Conservation (phyloP, 768 basidiomycete genomes). For the Boletus rubropictus region DNA sequence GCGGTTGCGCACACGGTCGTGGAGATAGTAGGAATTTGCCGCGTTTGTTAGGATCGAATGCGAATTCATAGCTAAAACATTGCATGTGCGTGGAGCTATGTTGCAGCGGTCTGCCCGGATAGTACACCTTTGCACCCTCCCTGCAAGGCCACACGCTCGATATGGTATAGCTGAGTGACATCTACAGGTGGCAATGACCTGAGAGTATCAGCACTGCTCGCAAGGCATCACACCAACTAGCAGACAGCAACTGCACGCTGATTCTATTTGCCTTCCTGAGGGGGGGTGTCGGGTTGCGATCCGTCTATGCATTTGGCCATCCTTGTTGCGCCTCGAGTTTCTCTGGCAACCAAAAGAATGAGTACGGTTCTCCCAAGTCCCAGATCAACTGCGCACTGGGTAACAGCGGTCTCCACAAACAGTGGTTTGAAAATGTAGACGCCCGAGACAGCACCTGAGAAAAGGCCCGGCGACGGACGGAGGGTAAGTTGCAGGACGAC, state of each 20-base stretch:
- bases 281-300: slow-evolving; percentile 2
- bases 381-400: slow-evolving; percentile 10
- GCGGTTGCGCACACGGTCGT: slow-evolving; percentile 6
- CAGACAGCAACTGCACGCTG: not conserved
- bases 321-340: not conserved
- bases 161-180: not conserved
- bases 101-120: slow-evolving; percentile 7
- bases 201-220: not conserved
- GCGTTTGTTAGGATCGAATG: slow-evolving; percentile 18
- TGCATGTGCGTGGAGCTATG: slow-evolving; percentile 4
- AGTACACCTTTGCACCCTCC: slow-evolving; percentile 13
- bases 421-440: slow-evolving; percentile 61
- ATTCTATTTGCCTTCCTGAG: slow-evolving; percentile 10
- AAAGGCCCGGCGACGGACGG: not conserved
- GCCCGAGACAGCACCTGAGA: slow-evolving; percentile 54
- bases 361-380: not conserved
- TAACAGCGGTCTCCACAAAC: slow-evolving; percentile 19
- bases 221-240: not conserved
- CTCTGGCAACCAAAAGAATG: slow-evolving; percentile 12
- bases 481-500: not conserved
- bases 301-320: not conserved
- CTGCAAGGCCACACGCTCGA: slow-evolving; percentile 6
- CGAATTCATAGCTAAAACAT: slow-evolving; percentile 3
- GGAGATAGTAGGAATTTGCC: slow-evolving; percentile 29
- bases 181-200: no score